Evolutionary conservation across 2,329 filamentous ascomycete genomes (phyloP), one percentile per base, ranked within the genome.

Genomic region (Thelonectria rubi): DNA sequence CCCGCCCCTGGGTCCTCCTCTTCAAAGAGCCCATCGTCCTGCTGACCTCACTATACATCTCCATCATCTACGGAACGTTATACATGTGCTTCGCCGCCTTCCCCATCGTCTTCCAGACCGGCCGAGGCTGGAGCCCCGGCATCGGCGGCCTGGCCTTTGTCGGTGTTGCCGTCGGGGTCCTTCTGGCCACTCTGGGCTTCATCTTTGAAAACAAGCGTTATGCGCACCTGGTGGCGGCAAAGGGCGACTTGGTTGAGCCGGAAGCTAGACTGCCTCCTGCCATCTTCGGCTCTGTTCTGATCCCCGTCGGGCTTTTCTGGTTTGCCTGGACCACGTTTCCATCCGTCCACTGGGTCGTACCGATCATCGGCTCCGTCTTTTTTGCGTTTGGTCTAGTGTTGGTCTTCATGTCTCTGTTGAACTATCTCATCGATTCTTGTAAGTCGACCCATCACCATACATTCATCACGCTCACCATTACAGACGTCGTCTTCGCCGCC

Each of bases 41-140:
- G 11, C 34, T 56, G 3, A 50, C 45, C 18, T 40, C 54, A 5
- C n/a, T 56, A 1, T 56, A 56, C 37, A 43, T 56, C 11, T 37
- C 54, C 15, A 56, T 56, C 11, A 42, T 56, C 17, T 56, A 56
- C 24, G 54, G 54, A 14, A 50, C 39, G 6, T 7, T 56, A 11
- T 56, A 56, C 14, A 49, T 56, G 54, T 43, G 34, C 24, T 56
- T 56, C 21, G 54, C 54, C 4, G 46, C 54, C n/a, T 56, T 56
- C 11, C 54, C 54, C 5, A 56, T 56, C 5, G 46, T 56, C 11
- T 56, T 56, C 12, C 54, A 56, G 17, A 15, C 9, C 10, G 54
- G 54, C 2, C 45, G 46, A 14, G 54, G 54, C n/a, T 56, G 54
- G 54, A 40, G 46, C 4, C 54, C 54, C 2, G 54, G 54, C 21